These are phyloP conservation scores for Xylaria castorea DNA, from an alignment of 495 filamentous ascomycete genomes.

Conservation along the genomic window DNA sequence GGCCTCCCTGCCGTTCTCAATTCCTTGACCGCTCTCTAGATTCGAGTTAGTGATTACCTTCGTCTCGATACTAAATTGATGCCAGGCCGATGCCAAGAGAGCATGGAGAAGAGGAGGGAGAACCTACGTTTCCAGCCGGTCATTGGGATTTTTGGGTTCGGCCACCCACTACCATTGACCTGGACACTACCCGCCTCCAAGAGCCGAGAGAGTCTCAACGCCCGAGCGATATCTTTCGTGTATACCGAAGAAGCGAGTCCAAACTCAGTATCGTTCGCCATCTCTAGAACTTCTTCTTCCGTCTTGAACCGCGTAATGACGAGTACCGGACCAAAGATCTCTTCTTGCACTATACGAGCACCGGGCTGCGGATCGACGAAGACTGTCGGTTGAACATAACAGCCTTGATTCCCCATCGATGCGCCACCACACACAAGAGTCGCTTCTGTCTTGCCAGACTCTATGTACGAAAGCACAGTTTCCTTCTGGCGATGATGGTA, in stretches of 20 bases:
- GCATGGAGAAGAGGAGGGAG: background rate
- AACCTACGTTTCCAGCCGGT: conserved; percentile 38
- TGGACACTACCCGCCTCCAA: conserved; percentile 70
- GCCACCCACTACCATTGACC: conserved; percentile 40
- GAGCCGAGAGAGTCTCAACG: conserved; percentile 68
- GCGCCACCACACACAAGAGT: conserved; percentile 27
- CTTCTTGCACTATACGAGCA: conserved; percentile 64
- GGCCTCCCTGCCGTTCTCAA: conserved; percentile 35
- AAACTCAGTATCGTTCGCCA: conserved; percentile 74
- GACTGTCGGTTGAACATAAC: conserved; percentile 71
- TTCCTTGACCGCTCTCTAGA: conserved; percentile 38
- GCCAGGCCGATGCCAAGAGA: background rate
- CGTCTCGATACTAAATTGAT: background rate
- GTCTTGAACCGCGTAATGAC: conserved; percentile 70
- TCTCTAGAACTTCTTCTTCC: conserved; percentile 66
- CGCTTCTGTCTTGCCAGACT: conserved; percentile 43
- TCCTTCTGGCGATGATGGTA: conserved; percentile 18
- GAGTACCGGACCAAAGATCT: conserved; percentile 72
- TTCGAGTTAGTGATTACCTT: background rate
- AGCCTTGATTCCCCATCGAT: conserved; percentile 39
- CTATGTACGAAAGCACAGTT: conserved; percentile 40
- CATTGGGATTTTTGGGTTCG: conserved; percentile 35
- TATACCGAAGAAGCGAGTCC: conserved; percentile 79
- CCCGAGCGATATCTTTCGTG: conserved; percentile 70
- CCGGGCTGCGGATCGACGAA: conserved; percentile 71